These are phyloP conservation scores for Diaporthe ampelina DNA, from an alignment of 2,329 filamentous ascomycete genomes.

Conservation along the genomic window DNA sequence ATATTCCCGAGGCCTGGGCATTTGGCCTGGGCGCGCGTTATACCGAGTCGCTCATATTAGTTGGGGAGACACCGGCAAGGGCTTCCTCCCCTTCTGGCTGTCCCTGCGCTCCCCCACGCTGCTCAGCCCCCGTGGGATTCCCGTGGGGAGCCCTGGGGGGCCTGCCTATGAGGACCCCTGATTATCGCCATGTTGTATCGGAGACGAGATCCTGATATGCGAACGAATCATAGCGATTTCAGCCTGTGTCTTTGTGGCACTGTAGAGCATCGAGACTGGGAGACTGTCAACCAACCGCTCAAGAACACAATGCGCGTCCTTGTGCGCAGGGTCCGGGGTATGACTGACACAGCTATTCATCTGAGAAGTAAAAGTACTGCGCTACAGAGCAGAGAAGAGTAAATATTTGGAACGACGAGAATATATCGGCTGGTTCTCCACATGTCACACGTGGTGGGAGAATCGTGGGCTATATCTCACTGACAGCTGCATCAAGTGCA, in stretches of 20 bases:
- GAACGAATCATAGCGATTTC: not conserved
- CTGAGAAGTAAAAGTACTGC: not conserved
- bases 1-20: conserved; percentile 4
- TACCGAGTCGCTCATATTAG: not conserved
- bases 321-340: not conserved
- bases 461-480: not conserved
- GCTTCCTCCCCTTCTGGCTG: not conserved
- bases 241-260: too few species aligned
- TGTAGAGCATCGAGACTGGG: not conserved
- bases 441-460: not conserved
- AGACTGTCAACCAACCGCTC: not conserved
- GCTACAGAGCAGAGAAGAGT: not conserved
- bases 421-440: too few species aligned
- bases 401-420: not conserved
- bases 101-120: conserved; percentile 10
- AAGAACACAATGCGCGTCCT: not conserved
- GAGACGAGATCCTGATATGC: not conserved
- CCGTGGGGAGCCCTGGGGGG: conserved; percentile 4
- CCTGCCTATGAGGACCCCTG: not conserved
- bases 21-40: not conserved
- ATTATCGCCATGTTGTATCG: not conserved
- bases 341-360: not conserved
- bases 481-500: conserved; percentile 2
- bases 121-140: not conserved
- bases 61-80: not conserved